Evolutionary conservation across 768 basidiomycete species (phyloP).

Genomic region (Daedaleopsis nitida): DNA sequence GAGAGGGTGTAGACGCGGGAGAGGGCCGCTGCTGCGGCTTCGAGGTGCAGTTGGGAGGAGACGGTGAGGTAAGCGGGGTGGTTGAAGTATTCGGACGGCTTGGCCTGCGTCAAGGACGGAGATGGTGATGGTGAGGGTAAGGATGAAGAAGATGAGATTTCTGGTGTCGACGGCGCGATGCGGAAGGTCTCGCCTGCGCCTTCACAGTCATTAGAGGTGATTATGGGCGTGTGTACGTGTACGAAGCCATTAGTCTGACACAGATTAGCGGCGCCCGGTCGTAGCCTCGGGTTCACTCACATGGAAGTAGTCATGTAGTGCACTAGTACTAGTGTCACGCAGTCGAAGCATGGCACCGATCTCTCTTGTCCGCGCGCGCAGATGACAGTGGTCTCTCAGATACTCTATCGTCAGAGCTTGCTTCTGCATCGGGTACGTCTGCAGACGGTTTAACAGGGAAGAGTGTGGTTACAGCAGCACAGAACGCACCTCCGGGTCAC

Average conservation of each 20-base stretch:
- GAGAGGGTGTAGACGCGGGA: conserved; percentile 90
- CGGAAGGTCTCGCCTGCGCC: conserved; percentile 93
- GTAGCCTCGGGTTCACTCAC: conserved; percentile 37
- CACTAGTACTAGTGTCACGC: conserved; percentile 56
- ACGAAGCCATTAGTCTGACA: conserved; percentile 57
- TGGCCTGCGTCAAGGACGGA: not conserved
- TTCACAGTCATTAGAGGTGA: conserved; percentile 93
- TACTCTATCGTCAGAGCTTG: conserved; percentile 77
- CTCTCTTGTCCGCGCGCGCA: conserved; percentile 78
- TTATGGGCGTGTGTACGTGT: conserved; percentile 80
- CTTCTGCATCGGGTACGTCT: conserved; percentile 94
- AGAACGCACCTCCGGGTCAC: conserved; percentile 53
- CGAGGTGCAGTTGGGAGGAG: conserved; percentile 94
- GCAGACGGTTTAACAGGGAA: conserved; percentile 4
- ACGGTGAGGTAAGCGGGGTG: conserved; percentile 86
- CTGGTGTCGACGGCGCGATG: conserved; percentile 45
- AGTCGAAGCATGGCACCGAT: conserved; percentile 78
- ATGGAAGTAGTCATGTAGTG: conserved; percentile 71
- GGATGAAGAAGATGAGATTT: conserved; percentile 18
- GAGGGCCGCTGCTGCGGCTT: conserved; percentile 77
- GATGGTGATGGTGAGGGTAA: conserved; percentile 2
- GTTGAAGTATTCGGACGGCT: conserved; percentile 66
- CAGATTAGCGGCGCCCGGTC: no score
- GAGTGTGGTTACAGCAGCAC: no score
- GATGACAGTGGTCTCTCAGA: conserved; percentile 82